Evolutionary conservation across 2,329 filamentous ascomycete species (phyloP).

Genomic region (Lachnellula arida): DNA sequence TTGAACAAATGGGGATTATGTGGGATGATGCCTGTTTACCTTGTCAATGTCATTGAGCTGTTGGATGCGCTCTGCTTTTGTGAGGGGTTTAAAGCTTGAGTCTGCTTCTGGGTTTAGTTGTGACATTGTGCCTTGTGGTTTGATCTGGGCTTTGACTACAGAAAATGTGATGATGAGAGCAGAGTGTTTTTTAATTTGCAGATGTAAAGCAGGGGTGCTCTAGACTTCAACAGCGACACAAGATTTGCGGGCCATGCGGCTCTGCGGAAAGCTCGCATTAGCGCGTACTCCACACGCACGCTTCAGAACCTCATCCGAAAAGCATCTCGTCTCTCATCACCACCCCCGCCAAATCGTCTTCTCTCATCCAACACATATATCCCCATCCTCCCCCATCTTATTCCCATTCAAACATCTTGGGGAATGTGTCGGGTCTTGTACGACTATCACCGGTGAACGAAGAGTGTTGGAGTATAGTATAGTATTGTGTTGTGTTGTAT

Average conservation of each 20-base stretch:
- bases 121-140: constrained; percentile 8
- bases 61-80: constrained; percentile 70
- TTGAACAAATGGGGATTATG: too few species aligned
- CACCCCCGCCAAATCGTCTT: not conserved
- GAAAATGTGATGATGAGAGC: not conserved
- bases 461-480: not conserved
- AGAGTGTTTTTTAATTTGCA: not conserved
- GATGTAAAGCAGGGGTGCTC: not conserved
- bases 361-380: not conserved
- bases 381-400: not conserved
- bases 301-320: not conserved
- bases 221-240: not conserved
- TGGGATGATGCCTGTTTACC: constrained; percentile 35
- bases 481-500: too few species aligned
- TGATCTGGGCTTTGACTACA: not conserved
- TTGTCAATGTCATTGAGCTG: constrained; percentile 77
- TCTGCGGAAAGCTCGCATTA: constrained; percentile 29
- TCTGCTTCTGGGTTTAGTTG: constrained; percentile 11
- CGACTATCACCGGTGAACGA: constrained; percentile 2
- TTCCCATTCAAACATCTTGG: not conserved
- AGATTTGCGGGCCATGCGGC: constrained; percentile 14
- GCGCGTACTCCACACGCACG: not conserved
- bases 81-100: constrained; percentile 45
- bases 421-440: constrained; percentile 4
- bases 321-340: not conserved